These are phyloP conservation scores for Candida sojae DNA, from an alignment of 1,139 yeast species.

Conservation along the genomic window DNA sequence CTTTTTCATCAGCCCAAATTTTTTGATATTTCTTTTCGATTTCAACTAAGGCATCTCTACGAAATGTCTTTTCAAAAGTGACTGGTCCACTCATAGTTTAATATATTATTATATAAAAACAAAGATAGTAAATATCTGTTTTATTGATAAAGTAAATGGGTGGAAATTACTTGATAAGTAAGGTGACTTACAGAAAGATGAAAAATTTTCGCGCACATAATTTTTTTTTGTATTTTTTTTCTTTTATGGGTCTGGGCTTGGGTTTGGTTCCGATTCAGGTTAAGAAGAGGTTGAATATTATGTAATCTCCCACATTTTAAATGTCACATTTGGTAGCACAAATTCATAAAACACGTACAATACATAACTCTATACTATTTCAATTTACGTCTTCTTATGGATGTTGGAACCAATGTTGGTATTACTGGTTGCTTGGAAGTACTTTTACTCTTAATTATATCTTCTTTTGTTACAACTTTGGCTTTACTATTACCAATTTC, in stretches of 20 bases:
- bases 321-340: not conserved
- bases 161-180: not conserved
- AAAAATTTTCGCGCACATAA: conserved; percentile 1
- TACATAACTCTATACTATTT: not conserved
- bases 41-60: conserved; percentile 90
- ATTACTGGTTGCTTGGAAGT: conserved; percentile 38
- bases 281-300: not conserved
- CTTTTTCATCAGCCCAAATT: conserved; percentile 82
- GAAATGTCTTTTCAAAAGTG: conserved; percentile 62
- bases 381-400: conserved; percentile 9
- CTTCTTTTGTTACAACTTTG: conserved; percentile 7
- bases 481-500: conserved; percentile 10
- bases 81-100: conserved; percentile 43
- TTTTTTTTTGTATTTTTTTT: not conserved
- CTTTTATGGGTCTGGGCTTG: too few relatives aligned
- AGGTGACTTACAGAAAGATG: conserved; percentile 2
- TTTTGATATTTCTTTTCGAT: conserved; percentile 89
- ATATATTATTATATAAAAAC: too few relatives aligned
- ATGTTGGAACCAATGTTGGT: conserved; percentile 16
- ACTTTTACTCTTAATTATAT: not conserved
- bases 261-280: too few relatives aligned
- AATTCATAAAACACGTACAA: not conserved
- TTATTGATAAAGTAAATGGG: not conserved
- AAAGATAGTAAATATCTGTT: not conserved
- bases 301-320: not conserved